Percentiles rank a stretch among this genome's conserved stretches.
These are phyloP conservation scores for Quercus alba DNA, from an alignment of 306 rosid species.

Conservation along the genomic window DNA sequence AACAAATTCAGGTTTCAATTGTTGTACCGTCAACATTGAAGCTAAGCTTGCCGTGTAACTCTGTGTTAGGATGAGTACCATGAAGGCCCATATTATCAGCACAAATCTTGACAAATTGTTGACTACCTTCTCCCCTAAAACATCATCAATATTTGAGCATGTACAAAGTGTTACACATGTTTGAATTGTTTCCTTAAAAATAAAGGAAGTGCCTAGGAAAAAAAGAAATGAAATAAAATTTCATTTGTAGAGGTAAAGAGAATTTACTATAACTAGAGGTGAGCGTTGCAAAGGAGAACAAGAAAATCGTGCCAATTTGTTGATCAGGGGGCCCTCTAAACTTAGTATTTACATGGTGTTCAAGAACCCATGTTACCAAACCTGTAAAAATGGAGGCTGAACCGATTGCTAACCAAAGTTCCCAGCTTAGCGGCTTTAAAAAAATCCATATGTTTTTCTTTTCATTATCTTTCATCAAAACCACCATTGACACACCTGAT, in stretches of 20 bases:
- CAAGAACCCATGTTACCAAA: slow-evolving; percentile 38
- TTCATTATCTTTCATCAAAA: background rate
- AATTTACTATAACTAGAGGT: no score
- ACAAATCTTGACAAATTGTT: slow-evolving; percentile 35
- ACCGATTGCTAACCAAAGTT: slow-evolving; percentile 31
- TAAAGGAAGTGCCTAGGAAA: no score
- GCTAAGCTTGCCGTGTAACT: slow-evolving; percentile 43
- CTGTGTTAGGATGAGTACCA: slow-evolving; percentile 35
- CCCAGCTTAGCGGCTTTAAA: slow-evolving; percentile 36
- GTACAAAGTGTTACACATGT: no score
- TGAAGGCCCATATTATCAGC: slow-evolving; percentile 36
- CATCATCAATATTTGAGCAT: no score
- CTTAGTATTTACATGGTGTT: slow-evolving; percentile 29
- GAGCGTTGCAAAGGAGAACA: slow-evolving; percentile 41
- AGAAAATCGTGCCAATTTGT: slow-evolving; percentile 39
- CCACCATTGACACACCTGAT: slow-evolving; percentile 3
- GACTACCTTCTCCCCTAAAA: slow-evolving; percentile 20
- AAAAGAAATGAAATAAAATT: no score
- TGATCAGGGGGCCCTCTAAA: slow-evolving; percentile 33
- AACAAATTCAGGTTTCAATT: slow-evolving; percentile 14
- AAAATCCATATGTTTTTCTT: slow-evolving; percentile 27
- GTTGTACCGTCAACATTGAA: slow-evolving; percentile 28
- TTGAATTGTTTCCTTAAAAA: no score
- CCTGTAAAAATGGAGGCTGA: slow-evolving; percentile 28
- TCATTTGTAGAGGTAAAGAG: no score